Conservation (phyloP, 2,329 filamentous ascomycete genomes). For the Phialophora chinensis region DNA sequence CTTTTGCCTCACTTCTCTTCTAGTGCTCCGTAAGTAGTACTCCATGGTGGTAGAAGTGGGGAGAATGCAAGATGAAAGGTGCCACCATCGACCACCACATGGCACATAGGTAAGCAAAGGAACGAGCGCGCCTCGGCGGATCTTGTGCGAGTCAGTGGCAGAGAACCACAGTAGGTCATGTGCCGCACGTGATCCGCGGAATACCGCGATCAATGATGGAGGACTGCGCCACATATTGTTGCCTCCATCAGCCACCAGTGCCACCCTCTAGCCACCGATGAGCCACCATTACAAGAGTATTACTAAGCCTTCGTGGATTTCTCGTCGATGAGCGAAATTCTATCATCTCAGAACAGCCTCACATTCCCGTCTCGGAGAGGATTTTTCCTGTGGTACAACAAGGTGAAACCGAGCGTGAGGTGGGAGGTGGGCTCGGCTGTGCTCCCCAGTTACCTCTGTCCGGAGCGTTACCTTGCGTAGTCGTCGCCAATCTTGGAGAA, state of each 20-base stretch:
- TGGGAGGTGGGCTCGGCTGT: background rate
- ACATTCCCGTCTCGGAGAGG: background rate
- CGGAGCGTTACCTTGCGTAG: background rate
- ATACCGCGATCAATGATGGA: background rate
- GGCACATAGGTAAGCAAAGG: constrained; percentile 12
- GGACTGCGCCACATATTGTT: background rate
- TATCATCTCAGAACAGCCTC: no score
- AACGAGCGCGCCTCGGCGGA: background rate
- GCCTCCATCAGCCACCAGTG: no score
- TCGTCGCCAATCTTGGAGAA: background rate
- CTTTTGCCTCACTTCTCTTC: background rate
- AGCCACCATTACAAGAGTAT: background rate
- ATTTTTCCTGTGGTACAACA: no score
- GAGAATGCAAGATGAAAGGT: background rate
- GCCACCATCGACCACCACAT: constrained; percentile 7
- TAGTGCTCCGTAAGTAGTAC: background rate
- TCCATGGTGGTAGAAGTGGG: constrained; percentile 1
- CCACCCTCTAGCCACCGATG: background rate
- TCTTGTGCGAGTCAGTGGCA: background rate
- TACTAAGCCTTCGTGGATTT: background rate
- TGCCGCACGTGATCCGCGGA: background rate
- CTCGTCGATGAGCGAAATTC: background rate
- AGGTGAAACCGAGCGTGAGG: background rate
- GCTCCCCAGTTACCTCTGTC: background rate
- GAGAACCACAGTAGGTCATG: background rate